Evolutionary conservation across 768 basidiomycete genomes (phyloP).

Genomic region (Mycena rosella): DNA sequence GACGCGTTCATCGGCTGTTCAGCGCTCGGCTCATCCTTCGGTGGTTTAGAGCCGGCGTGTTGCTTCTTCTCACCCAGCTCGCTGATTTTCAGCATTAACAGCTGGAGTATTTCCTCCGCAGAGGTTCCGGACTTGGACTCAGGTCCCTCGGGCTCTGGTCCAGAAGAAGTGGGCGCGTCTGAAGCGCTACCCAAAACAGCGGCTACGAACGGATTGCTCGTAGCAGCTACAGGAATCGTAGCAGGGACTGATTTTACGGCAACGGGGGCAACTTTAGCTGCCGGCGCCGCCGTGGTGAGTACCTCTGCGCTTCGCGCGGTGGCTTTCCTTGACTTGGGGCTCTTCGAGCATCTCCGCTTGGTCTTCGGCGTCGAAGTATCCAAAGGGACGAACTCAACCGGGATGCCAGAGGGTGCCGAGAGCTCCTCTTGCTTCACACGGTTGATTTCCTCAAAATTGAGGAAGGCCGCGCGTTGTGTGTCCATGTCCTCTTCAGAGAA

Average conservation of each 20-base stretch:
- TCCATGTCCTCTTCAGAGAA: neutral
- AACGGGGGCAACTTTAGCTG: no score
- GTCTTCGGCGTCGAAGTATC: neutral
- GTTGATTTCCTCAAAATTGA: slow-evolving; percentile 17
- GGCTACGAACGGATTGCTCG: no score
- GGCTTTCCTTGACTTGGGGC: no score
- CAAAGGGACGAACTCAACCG: neutral
- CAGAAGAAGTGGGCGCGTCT: neutral
- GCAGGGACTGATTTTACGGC: no score
- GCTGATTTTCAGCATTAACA: neutral
- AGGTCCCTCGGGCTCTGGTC: neutral
- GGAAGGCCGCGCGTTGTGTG: slow-evolving; percentile 5
- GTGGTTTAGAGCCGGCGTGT: neutral
- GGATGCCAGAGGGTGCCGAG: neutral
- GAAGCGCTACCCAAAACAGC: no score
- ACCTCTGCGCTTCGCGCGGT: no score
- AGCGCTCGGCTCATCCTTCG: neutral
- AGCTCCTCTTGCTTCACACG: slow-evolving; percentile 6
- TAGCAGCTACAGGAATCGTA: no score
- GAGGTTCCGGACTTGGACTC: slow-evolving; percentile 10
- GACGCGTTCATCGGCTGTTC: neutral
- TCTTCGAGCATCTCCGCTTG: slow-evolving; percentile 1
- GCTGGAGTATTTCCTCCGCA: neutral
- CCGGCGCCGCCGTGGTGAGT: no score
- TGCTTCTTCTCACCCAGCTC: slow-evolving; percentile 6